Conservation (phyloP, 495 filamentous ascomycete genomes). For the Trichoderma erinaceum region DNA sequence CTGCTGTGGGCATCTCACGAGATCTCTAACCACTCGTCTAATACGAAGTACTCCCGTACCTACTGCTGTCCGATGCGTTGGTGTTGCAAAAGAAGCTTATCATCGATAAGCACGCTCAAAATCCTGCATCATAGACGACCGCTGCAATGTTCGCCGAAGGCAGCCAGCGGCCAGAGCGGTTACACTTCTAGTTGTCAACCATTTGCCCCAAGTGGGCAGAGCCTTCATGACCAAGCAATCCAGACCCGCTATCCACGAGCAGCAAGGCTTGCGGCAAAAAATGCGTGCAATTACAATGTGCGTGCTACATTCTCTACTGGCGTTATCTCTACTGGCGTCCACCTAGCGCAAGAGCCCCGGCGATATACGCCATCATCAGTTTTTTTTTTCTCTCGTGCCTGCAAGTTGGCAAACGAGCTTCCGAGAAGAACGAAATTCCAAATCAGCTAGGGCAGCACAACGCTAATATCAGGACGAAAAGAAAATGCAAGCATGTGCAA, state of each 20-base stretch:
- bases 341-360: constrained; percentile 13
- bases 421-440: not conserved
- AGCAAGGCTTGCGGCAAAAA: constrained; percentile 8
- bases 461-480: not conserved
- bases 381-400: not conserved
- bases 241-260: constrained; percentile 3
- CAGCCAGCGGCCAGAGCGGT: not conserved
- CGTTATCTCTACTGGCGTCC: constrained; percentile 5
- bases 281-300: not conserved
- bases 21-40: not conserved
- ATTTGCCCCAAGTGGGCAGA: not conserved
- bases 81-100: constrained; percentile 1
- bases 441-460: not conserved
- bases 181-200: not conserved
- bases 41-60: not conserved
- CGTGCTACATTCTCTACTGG: not conserved
- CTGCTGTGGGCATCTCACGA: constrained; percentile 6
- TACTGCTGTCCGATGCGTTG: not conserved
- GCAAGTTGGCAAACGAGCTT: not conserved
- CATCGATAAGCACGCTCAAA: not conserved
- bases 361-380: constrained; percentile 5
- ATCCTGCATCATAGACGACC: not conserved
- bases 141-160: not conserved
- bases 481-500: not conserved
- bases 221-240: not conserved